Percentiles rank a stretch among this genome's conserved stretches.
These are phyloP conservation scores for Magnolia officinalis DNA, from an alignment of 164 flowering plant species.

Conservation along the genomic window DNA sequence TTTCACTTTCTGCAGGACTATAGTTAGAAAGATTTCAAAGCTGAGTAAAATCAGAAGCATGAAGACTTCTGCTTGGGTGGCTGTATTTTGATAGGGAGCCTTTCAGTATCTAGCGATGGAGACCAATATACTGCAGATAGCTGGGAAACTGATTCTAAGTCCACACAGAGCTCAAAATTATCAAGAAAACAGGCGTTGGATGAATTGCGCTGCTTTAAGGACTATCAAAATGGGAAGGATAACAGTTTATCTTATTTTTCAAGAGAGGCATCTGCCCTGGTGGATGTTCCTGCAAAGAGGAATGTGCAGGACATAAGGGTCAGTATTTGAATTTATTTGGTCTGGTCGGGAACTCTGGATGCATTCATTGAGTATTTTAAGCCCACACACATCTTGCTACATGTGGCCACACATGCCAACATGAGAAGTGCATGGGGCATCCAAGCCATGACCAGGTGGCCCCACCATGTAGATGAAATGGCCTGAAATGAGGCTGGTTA, in stretches of 20 bases:
- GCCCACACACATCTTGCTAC: neutral
- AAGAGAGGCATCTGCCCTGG: neutral
- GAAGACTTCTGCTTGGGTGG: neutral
- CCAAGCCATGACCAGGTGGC: neutral
- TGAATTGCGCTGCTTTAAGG: neutral
- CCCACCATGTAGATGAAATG: too few species aligned
- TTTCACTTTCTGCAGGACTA: neutral
- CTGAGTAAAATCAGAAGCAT: neutral
- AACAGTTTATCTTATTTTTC: neutral
- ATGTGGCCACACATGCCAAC: neutral
- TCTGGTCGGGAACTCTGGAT: neutral
- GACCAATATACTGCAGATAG: neutral
- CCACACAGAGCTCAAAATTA: neutral
- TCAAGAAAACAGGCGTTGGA: neutral
- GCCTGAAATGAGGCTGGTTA: too few species aligned
- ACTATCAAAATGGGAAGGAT: neutral
- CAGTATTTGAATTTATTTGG: neutral
- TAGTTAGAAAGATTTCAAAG: neutral
- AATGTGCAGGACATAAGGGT: neutral
- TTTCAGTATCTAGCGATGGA: neutral
- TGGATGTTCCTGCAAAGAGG: neutral
- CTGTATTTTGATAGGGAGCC: slow-evolving; percentile 7
- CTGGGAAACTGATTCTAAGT: neutral
- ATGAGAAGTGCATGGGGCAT: neutral
- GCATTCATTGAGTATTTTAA: neutral